Evolutionary conservation across 2,329 filamentous ascomycete species (phyloP).

Genomic region (Ceratocystis papillata): DNA sequence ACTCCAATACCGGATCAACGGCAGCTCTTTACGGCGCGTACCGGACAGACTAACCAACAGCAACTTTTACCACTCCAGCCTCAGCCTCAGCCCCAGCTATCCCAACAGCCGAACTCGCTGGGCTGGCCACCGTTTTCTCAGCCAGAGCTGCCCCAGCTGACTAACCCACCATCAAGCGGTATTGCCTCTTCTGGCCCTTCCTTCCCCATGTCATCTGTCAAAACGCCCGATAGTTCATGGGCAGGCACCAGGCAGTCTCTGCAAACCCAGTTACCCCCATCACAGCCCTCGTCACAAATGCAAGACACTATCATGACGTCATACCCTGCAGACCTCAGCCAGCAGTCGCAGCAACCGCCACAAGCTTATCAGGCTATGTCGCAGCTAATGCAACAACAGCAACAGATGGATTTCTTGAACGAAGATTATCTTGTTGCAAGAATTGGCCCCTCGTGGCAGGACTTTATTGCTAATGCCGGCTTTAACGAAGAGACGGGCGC

Average conservation of each 20-base stretch:
- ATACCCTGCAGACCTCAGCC: not conserved
- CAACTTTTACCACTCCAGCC: not conserved
- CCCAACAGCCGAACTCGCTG: not conserved
- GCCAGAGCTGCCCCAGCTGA: slow-evolving; percentile 8
- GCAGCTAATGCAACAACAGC: slow-evolving; percentile 5
- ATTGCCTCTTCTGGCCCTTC: not conserved
- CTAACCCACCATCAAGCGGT: not conserved
- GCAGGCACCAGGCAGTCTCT: not conserved
- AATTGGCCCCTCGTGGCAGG: slow-evolving; percentile 28
- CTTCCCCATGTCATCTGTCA: slow-evolving; percentile 5
- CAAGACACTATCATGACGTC: not conserved
- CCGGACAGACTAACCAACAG: not conserved
- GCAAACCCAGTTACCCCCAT: not conserved
- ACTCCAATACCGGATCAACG: not conserved
- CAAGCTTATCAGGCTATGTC: slow-evolving; percentile 17
- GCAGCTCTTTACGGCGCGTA: not conserved
- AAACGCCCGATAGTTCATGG: not conserved
- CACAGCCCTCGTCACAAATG: not conserved
- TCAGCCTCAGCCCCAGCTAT: not conserved
- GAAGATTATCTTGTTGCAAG: slow-evolving; percentile 25
- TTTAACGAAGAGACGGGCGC: slow-evolving; percentile 27
- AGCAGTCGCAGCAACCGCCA: slow-evolving; percentile 18
- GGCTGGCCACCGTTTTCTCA: slow-evolving; percentile 13
- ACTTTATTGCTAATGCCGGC: slow-evolving; percentile 29
- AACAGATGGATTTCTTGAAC: slow-evolving; percentile 16